Percentiles rank a stretch among this genome's conserved stretches.
Evolutionary conservation across 305 asterid genomes (phyloP).

Genomic region (Coffea humblotiana): DNA sequence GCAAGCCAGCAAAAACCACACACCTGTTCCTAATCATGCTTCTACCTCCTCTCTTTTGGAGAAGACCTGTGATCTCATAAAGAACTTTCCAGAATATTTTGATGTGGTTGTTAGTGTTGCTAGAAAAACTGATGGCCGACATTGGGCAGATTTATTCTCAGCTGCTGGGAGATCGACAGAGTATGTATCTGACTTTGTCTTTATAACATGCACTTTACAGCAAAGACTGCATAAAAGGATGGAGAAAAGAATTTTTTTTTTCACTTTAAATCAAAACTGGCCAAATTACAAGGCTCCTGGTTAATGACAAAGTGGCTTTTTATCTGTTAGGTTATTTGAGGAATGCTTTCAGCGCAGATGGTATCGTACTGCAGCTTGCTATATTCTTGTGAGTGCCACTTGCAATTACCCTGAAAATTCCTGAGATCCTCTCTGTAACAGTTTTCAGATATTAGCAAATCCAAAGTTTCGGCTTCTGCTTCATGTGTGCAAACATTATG

Average conservation of each 20-base stretch:
- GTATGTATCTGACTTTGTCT: conserved; percentile 49
- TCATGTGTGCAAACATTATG: background rate
- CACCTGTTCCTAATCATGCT: conserved; percentile 40
- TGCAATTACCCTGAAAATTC: conserved; percentile 4
- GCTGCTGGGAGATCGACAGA: conserved; percentile 98
- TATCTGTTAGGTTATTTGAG: conserved; percentile 42
- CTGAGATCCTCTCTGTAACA: background rate
- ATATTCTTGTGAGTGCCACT: conserved; percentile 42
- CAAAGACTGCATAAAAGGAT: background rate
- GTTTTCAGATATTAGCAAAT: background rate
- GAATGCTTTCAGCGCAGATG: conserved; percentile 57
- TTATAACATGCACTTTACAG: conserved; percentile 1
- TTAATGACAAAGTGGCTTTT: conserved; percentile 13
- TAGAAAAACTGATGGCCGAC: conserved; percentile 98
- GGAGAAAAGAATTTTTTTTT: background rate
- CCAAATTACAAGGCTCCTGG: background rate
- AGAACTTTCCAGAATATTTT: conserved; percentile 87
- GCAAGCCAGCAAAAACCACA: conserved; percentile 66
- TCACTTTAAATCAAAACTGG: background rate
- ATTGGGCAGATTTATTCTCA: conserved; percentile 96
- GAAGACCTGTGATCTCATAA: conserved; percentile 94
- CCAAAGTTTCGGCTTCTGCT: background rate
- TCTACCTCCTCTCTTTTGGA: conserved; percentile 61
- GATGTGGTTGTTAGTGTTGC: conserved; percentile 99
- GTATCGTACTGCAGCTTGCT: conserved; percentile 64